phyloP scores from a whole-genome alignment of 176 grass and related monocot species.

The Bolboschoenus planiculmis region DNA sequence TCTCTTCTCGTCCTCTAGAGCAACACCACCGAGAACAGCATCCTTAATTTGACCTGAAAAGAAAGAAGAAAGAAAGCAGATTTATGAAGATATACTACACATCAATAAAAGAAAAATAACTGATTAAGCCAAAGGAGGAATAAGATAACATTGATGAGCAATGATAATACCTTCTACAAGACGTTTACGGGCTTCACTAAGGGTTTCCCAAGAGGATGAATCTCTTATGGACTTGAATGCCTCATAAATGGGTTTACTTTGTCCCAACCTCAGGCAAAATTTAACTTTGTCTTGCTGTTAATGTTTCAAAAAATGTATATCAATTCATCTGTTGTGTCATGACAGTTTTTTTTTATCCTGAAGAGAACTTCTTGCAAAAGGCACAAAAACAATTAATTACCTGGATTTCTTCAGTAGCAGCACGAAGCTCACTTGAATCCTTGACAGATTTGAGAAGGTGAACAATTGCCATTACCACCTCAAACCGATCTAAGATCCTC shows the following conservation, averaged over 20 bases:
- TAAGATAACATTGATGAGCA: neutral
- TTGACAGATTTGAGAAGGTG: slow-evolving; percentile 87
- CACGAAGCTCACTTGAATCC: slow-evolving; percentile 63
- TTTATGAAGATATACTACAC: neutral
- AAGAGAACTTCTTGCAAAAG: neutral
- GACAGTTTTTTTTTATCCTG: neutral
- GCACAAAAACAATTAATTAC: slow-evolving; percentile 17
- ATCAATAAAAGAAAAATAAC: neutral
- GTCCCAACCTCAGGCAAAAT: slow-evolving; percentile 60
- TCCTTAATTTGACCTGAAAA: slow-evolving; percentile 72
- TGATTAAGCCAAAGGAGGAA: neutral
- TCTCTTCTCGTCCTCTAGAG: slow-evolving; percentile 60
- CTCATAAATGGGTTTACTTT: slow-evolving; percentile 73
- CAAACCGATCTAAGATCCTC: slow-evolving; percentile 60
- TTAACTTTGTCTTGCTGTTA: slow-evolving; percentile 78
- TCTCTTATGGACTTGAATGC: slow-evolving; percentile 67
- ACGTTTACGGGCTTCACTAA: slow-evolving; percentile 69
- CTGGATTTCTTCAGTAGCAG: slow-evolving; percentile 83
- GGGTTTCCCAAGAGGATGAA: slow-evolving; percentile 49
- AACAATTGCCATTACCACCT: slow-evolving; percentile 49
- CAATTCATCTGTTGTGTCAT: neutral
- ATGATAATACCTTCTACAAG: slow-evolving; percentile 51
- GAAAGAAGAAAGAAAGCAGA: neutral
- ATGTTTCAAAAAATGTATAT: neutral
- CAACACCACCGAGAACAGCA: slow-evolving; percentile 69